Conservation (phyloP, 495 filamentous ascomycete species). For the Neurospora sp. region DNA sequence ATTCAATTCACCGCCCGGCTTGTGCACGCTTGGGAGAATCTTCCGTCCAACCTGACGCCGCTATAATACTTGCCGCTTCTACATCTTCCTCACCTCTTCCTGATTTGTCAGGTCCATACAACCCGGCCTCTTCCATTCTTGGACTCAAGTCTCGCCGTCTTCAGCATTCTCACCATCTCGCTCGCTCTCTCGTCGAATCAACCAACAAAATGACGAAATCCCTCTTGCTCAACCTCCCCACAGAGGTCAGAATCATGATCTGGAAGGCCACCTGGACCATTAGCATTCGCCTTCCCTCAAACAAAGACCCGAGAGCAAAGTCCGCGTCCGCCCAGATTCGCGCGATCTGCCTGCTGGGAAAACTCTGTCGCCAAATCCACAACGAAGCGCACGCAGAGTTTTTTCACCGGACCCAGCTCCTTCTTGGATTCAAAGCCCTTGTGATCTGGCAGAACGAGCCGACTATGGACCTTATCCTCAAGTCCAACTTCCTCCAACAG, state of each 20-base stretch:
- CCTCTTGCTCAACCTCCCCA: not conserved
- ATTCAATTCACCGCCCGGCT: not conserved
- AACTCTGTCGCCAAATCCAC: not conserved
- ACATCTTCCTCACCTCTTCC: not conserved
- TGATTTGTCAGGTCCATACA: not conserved
- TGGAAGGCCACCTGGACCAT: not conserved
- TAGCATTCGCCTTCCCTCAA: too few relatives aligned
- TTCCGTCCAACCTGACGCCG: too few relatives aligned
- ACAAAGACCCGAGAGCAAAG: too few relatives aligned
- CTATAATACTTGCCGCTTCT: not conserved
- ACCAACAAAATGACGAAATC: not conserved
- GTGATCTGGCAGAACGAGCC: not conserved
- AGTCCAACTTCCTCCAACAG: not conserved
- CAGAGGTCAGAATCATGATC: not conserved
- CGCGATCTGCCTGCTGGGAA: not conserved
- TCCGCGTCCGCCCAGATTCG: not conserved
- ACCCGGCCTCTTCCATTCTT: not conserved
- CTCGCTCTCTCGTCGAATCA: not conserved
- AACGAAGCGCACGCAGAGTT: not conserved
- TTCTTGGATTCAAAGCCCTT: not conserved
- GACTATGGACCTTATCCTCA: not conserved
- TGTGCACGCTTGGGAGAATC: not conserved
- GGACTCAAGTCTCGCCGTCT: not conserved
- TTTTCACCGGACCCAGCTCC: not conserved
- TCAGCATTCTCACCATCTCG: not conserved